phyloP scores from a whole-genome alignment of 139 green algal genomes.

The Ulvella scutata region DNA sequence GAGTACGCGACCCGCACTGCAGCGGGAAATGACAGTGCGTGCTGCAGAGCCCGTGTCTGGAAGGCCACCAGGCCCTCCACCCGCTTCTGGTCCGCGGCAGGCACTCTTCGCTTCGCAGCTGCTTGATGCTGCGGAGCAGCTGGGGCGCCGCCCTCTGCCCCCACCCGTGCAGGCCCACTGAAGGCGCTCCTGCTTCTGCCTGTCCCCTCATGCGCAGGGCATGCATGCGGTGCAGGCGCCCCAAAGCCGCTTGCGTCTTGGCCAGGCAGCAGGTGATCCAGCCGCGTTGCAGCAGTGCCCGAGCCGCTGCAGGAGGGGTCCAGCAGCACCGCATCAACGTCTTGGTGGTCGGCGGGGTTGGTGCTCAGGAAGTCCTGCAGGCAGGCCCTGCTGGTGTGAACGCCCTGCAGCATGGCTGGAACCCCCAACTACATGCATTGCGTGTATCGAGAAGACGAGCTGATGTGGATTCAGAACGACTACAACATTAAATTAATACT shows the following conservation, averaged over 20 bases:
- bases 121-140: background rate
- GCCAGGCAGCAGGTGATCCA: slow-evolving; percentile 67
- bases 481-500: too few relatives aligned
- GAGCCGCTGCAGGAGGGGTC: slow-evolving; percentile 80
- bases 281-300: slow-evolving; percentile 42
- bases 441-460: too few relatives aligned
- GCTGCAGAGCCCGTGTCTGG: slow-evolving; percentile 35
- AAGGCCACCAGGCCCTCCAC: slow-evolving; percentile 45
- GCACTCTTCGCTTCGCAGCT: background rate
- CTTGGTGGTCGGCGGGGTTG: slow-evolving; percentile 5
- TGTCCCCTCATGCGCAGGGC: too few relatives aligned
- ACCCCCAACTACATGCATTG: too few relatives aligned
- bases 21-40: slow-evolving; percentile 69
- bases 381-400: too few relatives aligned
- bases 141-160: slow-evolving; percentile 8
- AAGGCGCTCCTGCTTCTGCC: background rate
- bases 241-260: too few relatives aligned
- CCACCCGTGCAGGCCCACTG: background rate
- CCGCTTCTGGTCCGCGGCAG: slow-evolving; percentile 9
- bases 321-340: slow-evolving; percentile 69
- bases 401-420: too few relatives aligned
- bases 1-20: slow-evolving; percentile 78
- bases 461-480: too few relatives aligned
- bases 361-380: slow-evolving; percentile 64
- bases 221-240: too few relatives aligned